A percentile compares a stretch with the other conserved stretches of the same genome.
phyloP scores from a whole-genome alignment of 192 early-diverging fungal species.

The Gamsiella multidivaricata region DNA sequence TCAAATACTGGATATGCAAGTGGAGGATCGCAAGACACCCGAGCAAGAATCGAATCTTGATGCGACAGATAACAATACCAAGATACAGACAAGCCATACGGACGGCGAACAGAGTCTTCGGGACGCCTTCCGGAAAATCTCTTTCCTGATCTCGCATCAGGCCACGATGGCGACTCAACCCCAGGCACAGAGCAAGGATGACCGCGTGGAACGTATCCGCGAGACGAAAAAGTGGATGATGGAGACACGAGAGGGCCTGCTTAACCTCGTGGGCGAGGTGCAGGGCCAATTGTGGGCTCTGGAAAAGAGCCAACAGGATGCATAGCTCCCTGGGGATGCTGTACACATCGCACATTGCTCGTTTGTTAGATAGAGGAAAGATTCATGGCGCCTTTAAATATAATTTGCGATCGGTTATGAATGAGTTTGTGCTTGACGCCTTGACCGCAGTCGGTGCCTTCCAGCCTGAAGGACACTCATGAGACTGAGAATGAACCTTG shows the following conservation, averaged over 20 bases:
- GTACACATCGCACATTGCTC: too few relatives aligned
- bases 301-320: constrained; percentile 1
- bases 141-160: constrained; percentile 37
- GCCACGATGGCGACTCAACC: constrained; percentile 7
- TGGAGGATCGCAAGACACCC: background rate
- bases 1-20: too few relatives aligned
- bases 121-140: constrained; percentile 26
- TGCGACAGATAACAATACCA: too few relatives aligned
- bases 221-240: constrained; percentile 34
- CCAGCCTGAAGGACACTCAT: too few relatives aligned
- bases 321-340: too few relatives aligned
- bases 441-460: too few relatives aligned
- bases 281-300: constrained; percentile 42
- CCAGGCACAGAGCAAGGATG: background rate
- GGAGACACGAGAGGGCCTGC: constrained; percentile 34
- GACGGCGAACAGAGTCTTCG: constrained; percentile 7
- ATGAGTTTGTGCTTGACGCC: too few relatives aligned
- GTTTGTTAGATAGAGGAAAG: too few relatives aligned
- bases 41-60: background rate
- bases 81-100: background rate
- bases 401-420: too few relatives aligned
- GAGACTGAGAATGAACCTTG: too few relatives aligned
- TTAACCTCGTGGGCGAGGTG: constrained; percentile 36
- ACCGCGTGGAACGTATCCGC: background rate
- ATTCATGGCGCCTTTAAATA: too few relatives aligned